Base-by-base conservation (phyloP, 345 rosid genomes). In the Luvunga scandens region DNA sequence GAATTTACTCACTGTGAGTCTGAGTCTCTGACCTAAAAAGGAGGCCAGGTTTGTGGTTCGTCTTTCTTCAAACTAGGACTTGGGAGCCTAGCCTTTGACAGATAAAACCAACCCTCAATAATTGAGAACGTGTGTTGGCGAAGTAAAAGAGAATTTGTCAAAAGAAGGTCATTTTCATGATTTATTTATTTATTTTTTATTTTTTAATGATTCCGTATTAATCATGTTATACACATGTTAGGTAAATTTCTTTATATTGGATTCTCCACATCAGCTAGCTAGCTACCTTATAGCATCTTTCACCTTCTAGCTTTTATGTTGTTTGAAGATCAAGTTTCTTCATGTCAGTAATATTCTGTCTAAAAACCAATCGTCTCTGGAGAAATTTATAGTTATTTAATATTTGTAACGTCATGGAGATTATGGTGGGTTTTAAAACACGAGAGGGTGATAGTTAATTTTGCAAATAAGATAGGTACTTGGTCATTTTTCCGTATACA, bases 121-220 rank as follows among this genome's bases (percentile, higher is more conserved):
- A 85, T 82, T 74, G 78, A 77, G 83, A 63, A 64, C 56, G 61
- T 73, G 81, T 70, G 27, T 2, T 28, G 18, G 56, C 61, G 39
- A 61, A 53, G 39, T 42, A 6, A 34, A 68, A 10, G 61, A 50
- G 24, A 74, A 75, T 14, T 61, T 77, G 83, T 85, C 83, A 71
- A 85, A 66, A 4, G 30, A 27, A 39, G 16, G 33, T 5, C 67
- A 6, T 4, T 5, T 25, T 24, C 13, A 0, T 59, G 1, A 25
- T 62, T n/a, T n/a, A n/a, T n/a, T n/a, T 25, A 1, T 4, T 12
- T 27, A 4, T 63, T 6, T 31, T 1, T 64, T 31, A 19, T 31
- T 16, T 33, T 64, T 64, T 18, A 77, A 69, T 56, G 73, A 73
- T 80, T 77, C 81, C 5, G 69, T 69, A 28, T 76, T 21, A 79